A percentile compares a stretch with the other conserved stretches of the same genome.
Evolutionary conservation across 2,329 filamentous ascomycete genomes (phyloP).

Genomic region (Monilinia laxa): DNA sequence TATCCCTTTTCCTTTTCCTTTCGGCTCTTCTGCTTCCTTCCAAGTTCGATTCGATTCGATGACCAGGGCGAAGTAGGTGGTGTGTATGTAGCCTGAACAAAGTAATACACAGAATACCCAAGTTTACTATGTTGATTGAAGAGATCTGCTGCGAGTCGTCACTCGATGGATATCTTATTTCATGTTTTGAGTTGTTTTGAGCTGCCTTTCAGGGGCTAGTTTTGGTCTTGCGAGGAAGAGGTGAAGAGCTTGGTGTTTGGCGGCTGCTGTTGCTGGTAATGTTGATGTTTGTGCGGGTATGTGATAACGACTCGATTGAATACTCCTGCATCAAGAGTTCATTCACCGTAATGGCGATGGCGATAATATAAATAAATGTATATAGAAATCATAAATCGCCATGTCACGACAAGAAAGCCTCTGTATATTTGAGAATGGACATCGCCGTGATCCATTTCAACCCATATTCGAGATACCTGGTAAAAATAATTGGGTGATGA

Average conservation of each 20-base stretch:
- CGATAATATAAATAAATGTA: background rate
- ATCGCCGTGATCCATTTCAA: conserved; percentile 32
- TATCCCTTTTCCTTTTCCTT: too few species aligned
- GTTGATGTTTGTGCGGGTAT: background rate
- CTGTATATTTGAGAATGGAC: conserved; percentile 26
- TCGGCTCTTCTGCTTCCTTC: too few species aligned
- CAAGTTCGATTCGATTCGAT: too few species aligned
- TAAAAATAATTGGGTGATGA: conserved; percentile 13
- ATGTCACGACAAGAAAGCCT: too few species aligned
- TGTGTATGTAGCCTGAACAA: too few species aligned
- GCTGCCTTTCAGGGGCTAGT: too few species aligned
- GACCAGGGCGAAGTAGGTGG: too few species aligned
- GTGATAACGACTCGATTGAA: background rate
- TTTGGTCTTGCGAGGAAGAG: background rate
- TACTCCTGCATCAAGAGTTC: too few species aligned
- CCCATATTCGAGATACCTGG: background rate
- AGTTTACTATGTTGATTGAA: background rate
- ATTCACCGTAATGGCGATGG: background rate
- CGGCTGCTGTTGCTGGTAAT: background rate
- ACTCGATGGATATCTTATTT: background rate
- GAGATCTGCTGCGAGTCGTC: conserved; percentile 3
- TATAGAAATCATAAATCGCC: background rate
- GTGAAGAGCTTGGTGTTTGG: background rate
- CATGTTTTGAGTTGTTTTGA: background rate
- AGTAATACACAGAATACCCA: too few species aligned